Conservation (phyloP, 192 early-diverging fungal genomes). For the Neocallimastix lanati region DNA sequence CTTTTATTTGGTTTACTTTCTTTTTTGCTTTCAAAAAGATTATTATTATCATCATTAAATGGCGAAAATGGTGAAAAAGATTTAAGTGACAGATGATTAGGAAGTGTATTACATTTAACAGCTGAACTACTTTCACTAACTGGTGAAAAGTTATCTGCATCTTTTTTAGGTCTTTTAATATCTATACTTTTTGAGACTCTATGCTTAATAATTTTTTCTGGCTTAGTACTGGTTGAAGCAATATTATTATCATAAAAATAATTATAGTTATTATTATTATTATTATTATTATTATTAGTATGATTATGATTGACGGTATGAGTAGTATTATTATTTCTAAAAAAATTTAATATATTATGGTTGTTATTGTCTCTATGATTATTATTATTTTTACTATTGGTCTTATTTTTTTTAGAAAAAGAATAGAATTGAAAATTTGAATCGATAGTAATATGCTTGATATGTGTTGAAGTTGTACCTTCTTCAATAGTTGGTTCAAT, state of each 20-base stretch:
- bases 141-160: not conserved
- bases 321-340: too few relatives aligned
- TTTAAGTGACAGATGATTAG: not conserved
- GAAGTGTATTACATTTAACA: not conserved
- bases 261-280: too few relatives aligned
- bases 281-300: too few relatives aligned
- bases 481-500: not conserved
- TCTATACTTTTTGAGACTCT: not conserved
- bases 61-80: not conserved
- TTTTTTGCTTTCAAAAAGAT: not conserved
- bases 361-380: not conserved
- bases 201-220: not conserved
- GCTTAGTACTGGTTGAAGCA: too few relatives aligned
- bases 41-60: not conserved
- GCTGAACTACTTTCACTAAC: not conserved
- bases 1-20: not conserved
- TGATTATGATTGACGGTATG: too few relatives aligned
- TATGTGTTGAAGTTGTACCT: not conserved
- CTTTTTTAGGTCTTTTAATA: not conserved
- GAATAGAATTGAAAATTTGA: not conserved
- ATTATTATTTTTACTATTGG: not conserved
- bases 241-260: too few relatives aligned
- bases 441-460: not conserved
- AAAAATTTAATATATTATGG: too few relatives aligned
- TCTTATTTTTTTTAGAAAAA: not conserved